Conservation (phyloP, 2,329 filamentous ascomycete species). For the Fusarium siculi region DNA sequence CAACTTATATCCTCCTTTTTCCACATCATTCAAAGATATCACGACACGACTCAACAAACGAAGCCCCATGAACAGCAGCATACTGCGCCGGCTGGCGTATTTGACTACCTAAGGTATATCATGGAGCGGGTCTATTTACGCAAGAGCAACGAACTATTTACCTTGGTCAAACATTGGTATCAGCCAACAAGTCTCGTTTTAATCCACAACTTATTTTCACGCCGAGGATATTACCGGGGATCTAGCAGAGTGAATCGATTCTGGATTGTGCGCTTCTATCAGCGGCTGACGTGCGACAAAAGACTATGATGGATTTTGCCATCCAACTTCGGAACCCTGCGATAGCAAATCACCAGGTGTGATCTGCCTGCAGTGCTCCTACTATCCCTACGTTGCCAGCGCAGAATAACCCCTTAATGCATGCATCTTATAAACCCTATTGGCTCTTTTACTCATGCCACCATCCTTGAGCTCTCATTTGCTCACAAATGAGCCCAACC, state of each 20-base stretch:
- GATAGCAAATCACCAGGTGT: not conserved
- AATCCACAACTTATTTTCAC: not conserved
- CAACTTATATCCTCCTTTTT: not conserved
- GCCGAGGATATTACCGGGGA: not conserved
- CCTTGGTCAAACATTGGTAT: not conserved
- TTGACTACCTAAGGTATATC: not conserved
- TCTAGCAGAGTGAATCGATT: not conserved
- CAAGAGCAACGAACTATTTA: not conserved
- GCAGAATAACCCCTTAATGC: slow-evolving; percentile 3
- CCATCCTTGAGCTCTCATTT: not conserved
- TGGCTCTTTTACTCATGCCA: not conserved
- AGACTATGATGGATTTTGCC: not conserved
- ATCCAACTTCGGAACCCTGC: not conserved
- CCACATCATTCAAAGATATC: slow-evolving; percentile 11
- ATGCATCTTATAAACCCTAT: not conserved
- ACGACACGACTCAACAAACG: not conserved
- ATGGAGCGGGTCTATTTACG: not conserved
- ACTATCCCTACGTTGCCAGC: slow-evolving; percentile 4
- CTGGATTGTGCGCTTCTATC: not conserved
- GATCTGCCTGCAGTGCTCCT: slow-evolving; percentile 1
- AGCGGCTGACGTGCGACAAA: not conserved
- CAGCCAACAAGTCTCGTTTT: not conserved
- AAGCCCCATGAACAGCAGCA: not conserved
- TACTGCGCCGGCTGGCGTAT: not conserved
- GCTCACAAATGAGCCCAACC: not conserved